Evolutionary conservation across 2,329 filamentous ascomycete genomes (phyloP), one percentile per base, ranked within the genome.

Genomic region (Leptographium lundbergii): DNA sequence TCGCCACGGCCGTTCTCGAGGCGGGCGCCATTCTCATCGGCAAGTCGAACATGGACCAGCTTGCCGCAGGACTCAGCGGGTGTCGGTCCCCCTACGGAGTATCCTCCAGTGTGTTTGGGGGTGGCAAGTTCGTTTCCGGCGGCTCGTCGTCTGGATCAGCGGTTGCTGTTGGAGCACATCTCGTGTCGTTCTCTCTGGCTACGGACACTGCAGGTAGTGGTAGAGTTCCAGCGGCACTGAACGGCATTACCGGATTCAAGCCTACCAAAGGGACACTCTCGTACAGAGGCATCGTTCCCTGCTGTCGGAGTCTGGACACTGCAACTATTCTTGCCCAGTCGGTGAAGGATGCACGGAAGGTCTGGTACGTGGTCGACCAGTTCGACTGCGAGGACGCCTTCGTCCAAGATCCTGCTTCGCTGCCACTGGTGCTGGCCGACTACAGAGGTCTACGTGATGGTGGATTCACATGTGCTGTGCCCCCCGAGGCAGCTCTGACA

Each of bases 1-100:
- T 77, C 2, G 75, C 80, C 24, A 10, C 6, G 2, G 3, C 81
- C 6, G 69, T 80, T 5, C 69, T 72, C 6, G 74, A 76, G n/a
- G 81, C 36, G 5, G 36, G 81, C 6, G 81, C 74, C 1, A 66
- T 84, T 4, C 77, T 79, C 60, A 72, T 84, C 51, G 81, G 81
- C 32, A 84, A 84, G 65, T 73, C 73, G 11, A 80, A 79, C 63
- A 73, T 85, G 55, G 82, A 85, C 64, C 81, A 85, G 66, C 72
- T 85, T 4, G 81, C 81, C 3, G 85, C 81, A 0, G 82, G 82
- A 0, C 72, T 34, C 19, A 47, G 52, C 29, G 56, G 56, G 29
- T 39, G 29, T 2, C 56, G 56, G 42, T 55, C 34, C n/a, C 53
- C 53, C 6, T 55, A 55, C 22, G 53, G 53, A 6, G 14, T 13